Conservation (phyloP, 768 basidiomycete species). For the Mycena maculata region DNA sequence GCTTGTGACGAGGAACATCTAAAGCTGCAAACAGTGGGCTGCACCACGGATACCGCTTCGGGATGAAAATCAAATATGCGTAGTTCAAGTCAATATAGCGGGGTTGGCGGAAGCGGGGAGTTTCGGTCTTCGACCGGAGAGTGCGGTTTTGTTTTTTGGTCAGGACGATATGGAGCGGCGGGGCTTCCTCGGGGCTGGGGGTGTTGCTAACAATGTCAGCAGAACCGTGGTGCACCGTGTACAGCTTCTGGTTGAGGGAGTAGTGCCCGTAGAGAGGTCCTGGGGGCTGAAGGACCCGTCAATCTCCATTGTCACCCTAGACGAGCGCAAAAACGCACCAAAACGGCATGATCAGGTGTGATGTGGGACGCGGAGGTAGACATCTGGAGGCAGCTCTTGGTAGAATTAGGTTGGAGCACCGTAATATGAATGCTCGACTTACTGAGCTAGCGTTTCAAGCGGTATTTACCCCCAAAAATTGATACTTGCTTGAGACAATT, state of each 20-base stretch:
- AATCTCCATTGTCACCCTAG: too few species aligned
- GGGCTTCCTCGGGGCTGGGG: not conserved
- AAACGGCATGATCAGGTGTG: too few species aligned
- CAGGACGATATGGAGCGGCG: not conserved
- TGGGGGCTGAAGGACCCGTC: not conserved
- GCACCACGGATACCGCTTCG: not conserved
- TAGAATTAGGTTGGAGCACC: too few species aligned
- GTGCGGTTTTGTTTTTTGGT: too few species aligned
- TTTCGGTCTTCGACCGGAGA: not conserved
- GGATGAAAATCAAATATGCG: slow-evolving; percentile 7
- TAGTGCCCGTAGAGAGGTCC: not conserved
- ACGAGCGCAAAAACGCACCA: too few species aligned
- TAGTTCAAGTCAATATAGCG: not conserved
- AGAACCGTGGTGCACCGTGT: not conserved
- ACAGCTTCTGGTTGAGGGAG: not conserved
- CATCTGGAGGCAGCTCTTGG: too few species aligned
- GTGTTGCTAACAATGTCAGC: not conserved
- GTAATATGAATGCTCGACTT: too few species aligned
- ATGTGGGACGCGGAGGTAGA: too few species aligned
- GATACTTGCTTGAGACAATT: too few species aligned
- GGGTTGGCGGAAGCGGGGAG: not conserved
- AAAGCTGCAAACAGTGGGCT: not conserved
- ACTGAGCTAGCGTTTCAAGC: too few species aligned
- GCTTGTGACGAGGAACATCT: not conserved
- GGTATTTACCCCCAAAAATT: too few species aligned